Conservation (phyloP, 768 basidiomycete species). For the Flagelloscypha sp. region DNA sequence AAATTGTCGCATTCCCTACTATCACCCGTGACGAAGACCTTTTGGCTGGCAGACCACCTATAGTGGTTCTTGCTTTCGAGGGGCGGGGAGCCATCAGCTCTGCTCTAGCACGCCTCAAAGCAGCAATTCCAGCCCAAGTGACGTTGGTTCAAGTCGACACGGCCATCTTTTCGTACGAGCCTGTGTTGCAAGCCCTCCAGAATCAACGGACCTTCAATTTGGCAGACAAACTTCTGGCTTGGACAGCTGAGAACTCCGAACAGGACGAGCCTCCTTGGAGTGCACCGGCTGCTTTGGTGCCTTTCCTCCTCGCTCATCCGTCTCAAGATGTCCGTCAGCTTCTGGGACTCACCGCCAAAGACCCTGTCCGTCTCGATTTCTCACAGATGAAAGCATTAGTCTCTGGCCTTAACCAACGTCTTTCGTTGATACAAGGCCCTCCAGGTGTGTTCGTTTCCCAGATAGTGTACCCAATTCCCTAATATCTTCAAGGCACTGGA, state of each 20-base stretch:
- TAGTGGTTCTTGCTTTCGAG: constrained; percentile 25
- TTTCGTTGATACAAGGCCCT: constrained; percentile 37
- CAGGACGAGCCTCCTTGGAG: no score
- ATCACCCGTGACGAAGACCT: constrained; percentile 27
- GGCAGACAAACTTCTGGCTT: no score
- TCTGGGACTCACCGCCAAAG: constrained; percentile 25
- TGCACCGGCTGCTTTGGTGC: no score
- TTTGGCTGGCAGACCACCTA: constrained; percentile 24
- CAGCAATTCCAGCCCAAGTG: constrained; percentile 15
- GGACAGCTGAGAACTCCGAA: no score
- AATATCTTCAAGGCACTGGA: constrained; percentile 29
- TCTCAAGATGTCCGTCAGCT: constrained; percentile 31
- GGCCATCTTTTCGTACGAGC: constrained; percentile 32
- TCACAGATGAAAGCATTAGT: no score
- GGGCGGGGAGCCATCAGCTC: constrained; percentile 17
- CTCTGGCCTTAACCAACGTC: constrained; percentile 24
- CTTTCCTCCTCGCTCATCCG: no score
- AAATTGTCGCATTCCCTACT: constrained; percentile 23
- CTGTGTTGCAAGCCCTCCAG: constrained; percentile 30
- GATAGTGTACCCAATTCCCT: no score
- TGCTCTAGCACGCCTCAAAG: constrained; percentile 20
- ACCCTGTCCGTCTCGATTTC: no score
- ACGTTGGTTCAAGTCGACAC: constrained; percentile 30
- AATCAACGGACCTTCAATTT: constrained; percentile 21
- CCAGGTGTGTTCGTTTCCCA: constrained; percentile 29